Evolutionary conservation across 202 grass and related monocot genomes (phyloP), one percentile per base, ranked within the genome.

Genomic region (Dendrocalamus latiflorus): DNA sequence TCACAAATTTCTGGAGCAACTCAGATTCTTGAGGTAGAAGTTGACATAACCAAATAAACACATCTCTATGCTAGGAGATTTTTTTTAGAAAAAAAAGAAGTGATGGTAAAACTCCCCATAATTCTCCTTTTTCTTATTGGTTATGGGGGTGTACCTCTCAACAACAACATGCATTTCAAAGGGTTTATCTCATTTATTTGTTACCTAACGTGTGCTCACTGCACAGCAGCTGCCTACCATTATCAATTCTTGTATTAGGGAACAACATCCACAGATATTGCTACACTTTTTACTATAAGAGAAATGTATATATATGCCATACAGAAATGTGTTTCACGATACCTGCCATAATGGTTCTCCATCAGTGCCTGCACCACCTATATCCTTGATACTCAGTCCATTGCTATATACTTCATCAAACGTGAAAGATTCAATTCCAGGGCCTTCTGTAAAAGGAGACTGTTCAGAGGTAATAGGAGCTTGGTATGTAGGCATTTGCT

Each of bases 351-450:
- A 38, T 63, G 76, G 28, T 84, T 82, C 78, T 68, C 62, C 76
- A 84, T 85, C 76, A 79, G 81, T 45, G 47, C 55, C 48, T 80
- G 71, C 75, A 65, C 54, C 59, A 83, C 66, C 56, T 51, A 67
- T 55, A 82, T 92, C 72, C 56, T 87, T 87, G 22, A 85, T 71
- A 85, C 38, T 74, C 75, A 86, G 56, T 50, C 78, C 90, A 48
- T 86, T 88, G 53, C 21, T 73, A 81, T 86, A 92, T 48, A 83
- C 82, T 84, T 91, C 93, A 72, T 90, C 90, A 72, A 94, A 91
- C 54, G 84, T 80, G 30, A 81, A 80, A 60, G 83, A 73, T 76
- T 90, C 88, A 66, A 88, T 83, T 86, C 86, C 83, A 84, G 84
- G 20, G 41, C 51, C 82, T 34, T 90, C 93, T 47, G 71, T 54